A percentile compares a stretch with the other conserved stretches of the same genome.
Conservation (phyloP, 495 filamentous ascomycete species). For the Zalerion maritima region DNA sequence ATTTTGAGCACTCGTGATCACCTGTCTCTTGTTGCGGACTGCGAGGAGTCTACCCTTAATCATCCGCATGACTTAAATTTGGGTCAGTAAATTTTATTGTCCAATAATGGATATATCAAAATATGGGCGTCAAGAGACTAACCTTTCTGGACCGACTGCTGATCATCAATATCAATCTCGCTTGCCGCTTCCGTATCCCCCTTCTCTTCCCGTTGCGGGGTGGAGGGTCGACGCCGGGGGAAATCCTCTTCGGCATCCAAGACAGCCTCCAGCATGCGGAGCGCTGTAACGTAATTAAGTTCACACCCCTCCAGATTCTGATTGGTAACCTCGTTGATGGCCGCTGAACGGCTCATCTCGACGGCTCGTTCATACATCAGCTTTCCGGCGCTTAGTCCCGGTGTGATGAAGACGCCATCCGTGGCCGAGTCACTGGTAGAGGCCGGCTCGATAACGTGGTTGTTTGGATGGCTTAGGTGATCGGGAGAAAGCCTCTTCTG, state of each 20-base stretch:
- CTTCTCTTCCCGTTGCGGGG: conserved; percentile 22
- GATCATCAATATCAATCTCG: conserved; percentile 58
- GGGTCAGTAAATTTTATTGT: conserved; percentile 1
- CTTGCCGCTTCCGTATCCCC: conserved; percentile 28
- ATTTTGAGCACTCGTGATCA: conserved; percentile 26
- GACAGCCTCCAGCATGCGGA: conserved; percentile 86
- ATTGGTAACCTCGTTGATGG: conserved; percentile 86
- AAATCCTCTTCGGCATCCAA: conserved; percentile 71
- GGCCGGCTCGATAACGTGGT: conserved; percentile 37
- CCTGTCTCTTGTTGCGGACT: conserved; percentile 29
- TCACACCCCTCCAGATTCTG: conserved; percentile 83
- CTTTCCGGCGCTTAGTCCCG: conserved; percentile 84
- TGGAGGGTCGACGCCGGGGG: conserved; percentile 22
- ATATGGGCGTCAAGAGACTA: conserved; percentile 4
- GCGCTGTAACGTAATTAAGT: conserved; percentile 81
- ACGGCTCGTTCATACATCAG: conserved; percentile 95
- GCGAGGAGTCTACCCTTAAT: conserved; percentile 21
- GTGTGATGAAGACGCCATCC: conserved; percentile 36
- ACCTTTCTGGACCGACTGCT: conserved; percentile 58
- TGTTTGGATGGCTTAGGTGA: conserved; percentile 74
- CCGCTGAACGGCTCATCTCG: conserved; percentile 89
- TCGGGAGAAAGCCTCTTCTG: conserved; percentile 71
- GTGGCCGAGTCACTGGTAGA: conserved; percentile 43
- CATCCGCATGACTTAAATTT: conserved; percentile 29
- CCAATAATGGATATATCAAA: neutral